Base-by-base conservation (phyloP, 108 stramenopile species). In the Conticribra weissflogii region DNA sequence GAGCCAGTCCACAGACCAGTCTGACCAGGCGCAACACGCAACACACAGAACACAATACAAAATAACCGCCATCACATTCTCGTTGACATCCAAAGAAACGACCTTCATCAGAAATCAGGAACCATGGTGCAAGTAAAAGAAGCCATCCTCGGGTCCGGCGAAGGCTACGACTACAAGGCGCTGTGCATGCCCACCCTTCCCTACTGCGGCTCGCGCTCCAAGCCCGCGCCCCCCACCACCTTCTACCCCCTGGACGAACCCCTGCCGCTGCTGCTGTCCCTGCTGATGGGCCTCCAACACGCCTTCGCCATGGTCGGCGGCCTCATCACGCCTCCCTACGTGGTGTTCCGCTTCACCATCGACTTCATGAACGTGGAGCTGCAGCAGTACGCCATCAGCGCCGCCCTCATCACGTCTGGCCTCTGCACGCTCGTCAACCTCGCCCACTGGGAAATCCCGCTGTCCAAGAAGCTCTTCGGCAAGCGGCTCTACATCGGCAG, bases 291-390 rank as follows among this genome's bases (percentile, higher is more conserved):
- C 2, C 58, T 87, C 14, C 88, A 93, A 67, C 92, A 93, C 62
- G 85, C 86, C n/a, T 81, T 92, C 45, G 88, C 88, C 16, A 92
- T 63, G 89, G 89, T 84, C 21, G 89, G 85, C 47, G 89, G 86
- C 23, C 62, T 88, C 47, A 85, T 87, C 68, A 87, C 87, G 12
- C 85, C 85, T 47, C 85, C 87, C 0, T 68, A 79, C 23, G 87
- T 88, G 45, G 69, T 88, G 16, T 82, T 83, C 29, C 63, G 66
- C 41, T 88, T 88, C 59, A 54, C 85, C 71, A 81, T 88, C n/a
- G 68, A 69, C 59, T 81, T 78, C 51, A 63, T 72, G 22, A 72
- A 81, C 57, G 67, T 79, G 14, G 81, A 74, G 0, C 60, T 84
- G 12, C 78, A 86, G 59, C 81, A 86, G 68, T 93, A 93, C 63